Conservation (phyloP, 305 asterid genomes). For the Fraxinus xanthoxyloides region DNA sequence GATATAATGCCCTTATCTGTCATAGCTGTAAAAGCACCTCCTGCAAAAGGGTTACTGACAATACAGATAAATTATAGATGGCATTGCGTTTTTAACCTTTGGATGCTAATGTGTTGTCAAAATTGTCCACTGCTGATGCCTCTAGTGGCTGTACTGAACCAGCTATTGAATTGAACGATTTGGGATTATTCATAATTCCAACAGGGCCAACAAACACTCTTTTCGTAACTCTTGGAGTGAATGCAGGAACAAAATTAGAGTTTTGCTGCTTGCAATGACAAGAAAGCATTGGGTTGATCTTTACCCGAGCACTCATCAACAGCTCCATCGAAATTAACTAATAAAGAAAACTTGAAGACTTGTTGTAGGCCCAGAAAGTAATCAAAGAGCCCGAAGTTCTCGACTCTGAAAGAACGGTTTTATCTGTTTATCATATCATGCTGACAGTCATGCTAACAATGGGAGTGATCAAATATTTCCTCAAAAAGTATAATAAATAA, state of each 20-base stretch:
- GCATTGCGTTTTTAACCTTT: constrained; percentile 40
- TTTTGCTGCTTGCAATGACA: constrained; percentile 28
- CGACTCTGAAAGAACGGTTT: not conserved
- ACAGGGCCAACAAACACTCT: constrained; percentile 26
- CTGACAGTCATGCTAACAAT: not conserved
- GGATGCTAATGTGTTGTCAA: constrained; percentile 71
- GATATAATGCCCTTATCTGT: not conserved
- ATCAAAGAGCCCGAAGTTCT: not conserved
- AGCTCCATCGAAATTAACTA: constrained; percentile 34
- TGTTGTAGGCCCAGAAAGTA: not conserved
- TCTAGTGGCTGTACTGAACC: constrained; percentile 65
- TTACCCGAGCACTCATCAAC: constrained; percentile 35
- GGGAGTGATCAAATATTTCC: not conserved
- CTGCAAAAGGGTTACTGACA: not conserved
- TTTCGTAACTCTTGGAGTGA: constrained; percentile 33
- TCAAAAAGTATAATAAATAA: not conserved
- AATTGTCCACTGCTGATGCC: constrained; percentile 38
- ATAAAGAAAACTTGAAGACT: not conserved
- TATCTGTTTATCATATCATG: not conserved
- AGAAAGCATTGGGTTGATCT: constrained; percentile 25
- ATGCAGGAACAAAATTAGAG: constrained; percentile 25
- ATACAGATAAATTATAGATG: not conserved
- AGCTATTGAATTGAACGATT: constrained; percentile 39
- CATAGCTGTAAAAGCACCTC: not conserved
- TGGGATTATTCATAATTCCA: constrained; percentile 37